Evolutionary conservation across 2,329 filamentous ascomycete species (phyloP), one percentile per base, ranked within the genome.

Genomic region (Ceratocystis cubensis): DNA sequence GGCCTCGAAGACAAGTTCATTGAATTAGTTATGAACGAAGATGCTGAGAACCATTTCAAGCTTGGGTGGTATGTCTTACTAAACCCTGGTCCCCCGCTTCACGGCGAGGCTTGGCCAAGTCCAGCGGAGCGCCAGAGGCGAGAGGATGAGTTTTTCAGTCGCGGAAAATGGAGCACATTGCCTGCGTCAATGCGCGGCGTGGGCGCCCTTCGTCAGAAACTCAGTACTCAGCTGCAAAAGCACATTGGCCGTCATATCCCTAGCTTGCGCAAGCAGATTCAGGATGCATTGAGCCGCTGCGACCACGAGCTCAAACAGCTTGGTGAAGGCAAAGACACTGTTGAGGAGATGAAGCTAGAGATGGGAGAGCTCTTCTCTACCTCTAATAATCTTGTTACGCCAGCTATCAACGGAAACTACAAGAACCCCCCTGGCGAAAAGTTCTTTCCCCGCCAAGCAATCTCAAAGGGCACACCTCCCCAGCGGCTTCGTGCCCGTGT

Each of bases 1-100:
- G 80, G 80, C 1, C 75, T 82, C 0, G 79, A 82, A 48, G 78
- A 81, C 68, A 81, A 81, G 71, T 82, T 82, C 70, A 79, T 82
- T 48, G 78, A 79, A n/a, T 77, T 82, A 3, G 76, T 82, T 28
- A 77, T 75, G 68, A 81, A 81, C 71, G 76, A 78, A 70, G 80
- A 82, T 69, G 74, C 74, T 33, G 75, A 79, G 53, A 82, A 82
- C 71, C 72, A 78, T 70, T 81, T 80, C 72, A 78, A 78, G 69
- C 76, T 81, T 0, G 80, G 80, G 30, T 82, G 80, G 80, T 82
- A 77, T 50, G 78, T 81, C 13, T 72, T 82, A 22, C 74, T 82
- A 20, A 82, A 82, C 68, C 79, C 80, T 0, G 79, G 79, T 0
- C 75, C 75, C 1, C 74, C 75, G 10, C 72, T 74, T 5, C 75